Conservation (phyloP, 2,329 filamentous ascomycete species). For the Endothia cerciana region DNA sequence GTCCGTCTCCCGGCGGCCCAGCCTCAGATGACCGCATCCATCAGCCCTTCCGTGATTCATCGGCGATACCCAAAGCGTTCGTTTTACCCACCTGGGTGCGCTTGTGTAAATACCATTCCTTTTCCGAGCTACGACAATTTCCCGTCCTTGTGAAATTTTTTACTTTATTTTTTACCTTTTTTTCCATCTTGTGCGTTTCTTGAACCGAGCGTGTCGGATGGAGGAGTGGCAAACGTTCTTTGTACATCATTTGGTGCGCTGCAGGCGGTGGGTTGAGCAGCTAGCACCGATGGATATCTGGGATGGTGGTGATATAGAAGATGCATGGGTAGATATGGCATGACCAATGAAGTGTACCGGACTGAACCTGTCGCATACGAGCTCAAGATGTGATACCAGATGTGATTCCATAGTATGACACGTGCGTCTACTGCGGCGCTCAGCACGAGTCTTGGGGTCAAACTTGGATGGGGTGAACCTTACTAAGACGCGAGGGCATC, state of each 20-base stretch:
- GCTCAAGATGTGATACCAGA: background rate
- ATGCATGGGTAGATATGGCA: background rate
- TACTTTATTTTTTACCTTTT: background rate
- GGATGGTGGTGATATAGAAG: conserved; percentile 1
- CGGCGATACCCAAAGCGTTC: conserved; percentile 22
- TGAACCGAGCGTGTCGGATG: background rate
- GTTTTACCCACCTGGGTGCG: background rate
- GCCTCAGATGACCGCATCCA: background rate
- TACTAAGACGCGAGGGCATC: no score
- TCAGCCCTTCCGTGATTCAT: background rate
- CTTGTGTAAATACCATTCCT: conserved; percentile 23
- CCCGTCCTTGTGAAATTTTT: background rate
- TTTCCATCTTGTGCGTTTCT: conserved; percentile 1
- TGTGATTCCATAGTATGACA: no score
- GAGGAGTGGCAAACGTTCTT: conserved; percentile 8
- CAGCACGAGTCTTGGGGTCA: no score
- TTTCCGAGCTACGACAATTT: background rate
- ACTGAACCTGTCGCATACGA: background rate
- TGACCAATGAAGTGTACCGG: conserved; percentile 1
- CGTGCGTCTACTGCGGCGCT: no score
- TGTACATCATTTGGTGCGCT: conserved; percentile 16
- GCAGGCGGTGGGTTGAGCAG: background rate
- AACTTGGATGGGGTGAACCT: no score
- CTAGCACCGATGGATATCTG: conserved; percentile 4
- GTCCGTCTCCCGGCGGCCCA: background rate